Base-by-base conservation (phyloP, 2,329 filamentous ascomycete genomes). In the Beauveria australis region DNA sequence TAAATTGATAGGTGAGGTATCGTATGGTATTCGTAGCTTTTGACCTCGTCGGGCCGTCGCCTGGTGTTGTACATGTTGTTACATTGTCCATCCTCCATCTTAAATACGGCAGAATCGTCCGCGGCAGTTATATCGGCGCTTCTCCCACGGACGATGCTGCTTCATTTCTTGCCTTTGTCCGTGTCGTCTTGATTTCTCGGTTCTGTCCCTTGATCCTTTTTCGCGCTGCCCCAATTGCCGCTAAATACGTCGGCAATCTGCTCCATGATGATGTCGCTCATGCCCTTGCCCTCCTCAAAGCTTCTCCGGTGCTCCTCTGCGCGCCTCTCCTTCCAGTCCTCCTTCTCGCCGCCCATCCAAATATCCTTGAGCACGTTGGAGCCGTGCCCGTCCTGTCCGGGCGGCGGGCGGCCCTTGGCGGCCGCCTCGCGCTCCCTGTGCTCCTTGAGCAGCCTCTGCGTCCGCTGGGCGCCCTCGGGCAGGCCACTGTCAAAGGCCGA, bases 331-430 rank as follows among this genome's bases (percentile, higher is more conserved):
- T 76, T 75, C 82, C 82, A 85, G 64, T 80, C 76, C 49, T 78
- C 75, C n/a, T 71, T 71, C 69, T 84, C 82, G 43, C 76, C 76
- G 40, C 83, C 84, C 78, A 84, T 81, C 84, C 83, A 86, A 18
- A 85, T 69, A 64, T 76, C 76, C 63, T 79, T 73, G 59, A 83
- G 69, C 53, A 71, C 54, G 64, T 52, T 67, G 62, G 62, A 69
- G 66, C 74, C 69, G 61, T 73, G 67, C 41, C 70, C 68, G 67
- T 49, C 49, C 61, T 69, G 65, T 5, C 30, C 24, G 19, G 59
- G 63, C 54, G 67, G 68, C 33, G 46, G 12, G 2, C 46, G n/a
- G 1, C 57, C 57, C 53, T 67, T 67, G 44, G 64, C 61, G 44
- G 69, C 68, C 9, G 71, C 72, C 65, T 75, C 72, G 26, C 72